A percentile compares a stretch with the other conserved stretches of the same genome.
These are phyloP conservation scores for Solanum neorickii DNA, from an alignment of 257 asterid genomes.

Conservation along the genomic window DNA sequence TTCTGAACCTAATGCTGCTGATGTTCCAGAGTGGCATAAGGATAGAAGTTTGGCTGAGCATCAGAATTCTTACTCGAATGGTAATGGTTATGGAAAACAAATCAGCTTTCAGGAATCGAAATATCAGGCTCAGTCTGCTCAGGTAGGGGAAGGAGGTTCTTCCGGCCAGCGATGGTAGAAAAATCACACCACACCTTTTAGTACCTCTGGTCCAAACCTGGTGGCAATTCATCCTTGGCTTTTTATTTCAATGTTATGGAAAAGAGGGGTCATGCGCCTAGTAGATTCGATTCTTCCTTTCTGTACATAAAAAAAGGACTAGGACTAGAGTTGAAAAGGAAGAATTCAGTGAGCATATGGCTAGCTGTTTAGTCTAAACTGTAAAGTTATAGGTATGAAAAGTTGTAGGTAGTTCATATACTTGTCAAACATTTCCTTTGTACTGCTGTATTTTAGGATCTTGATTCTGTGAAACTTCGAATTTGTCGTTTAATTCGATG, in stretches of 20 bases:
- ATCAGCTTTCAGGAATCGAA: conserved; percentile 25
- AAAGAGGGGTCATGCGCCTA: not conserved
- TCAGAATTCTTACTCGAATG: conserved; percentile 1
- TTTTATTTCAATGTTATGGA: conserved; percentile 1
- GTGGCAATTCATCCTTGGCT: conserved; percentile 96
- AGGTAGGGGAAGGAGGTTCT: conserved; percentile 14
- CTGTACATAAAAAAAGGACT: not conserved
- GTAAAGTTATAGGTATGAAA: not conserved
- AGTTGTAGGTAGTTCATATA: not conserved
- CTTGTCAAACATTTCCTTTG: not conserved
- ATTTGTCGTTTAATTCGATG: not conserved
- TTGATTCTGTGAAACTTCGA: not conserved
- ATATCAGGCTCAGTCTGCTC: conserved; percentile 5
- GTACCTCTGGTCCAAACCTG: conserved; percentile 11
- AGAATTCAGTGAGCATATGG: not conserved
- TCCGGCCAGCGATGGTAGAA: conserved; percentile 15
- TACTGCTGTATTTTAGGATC: not conserved
- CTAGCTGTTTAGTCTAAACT: not conserved
- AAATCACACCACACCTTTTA: conserved; percentile 1
- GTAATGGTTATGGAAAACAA: conserved; percentile 15
- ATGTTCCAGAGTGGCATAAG: not conserved
- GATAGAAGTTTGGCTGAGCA: conserved; percentile 10
- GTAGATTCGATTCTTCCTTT: not conserved
- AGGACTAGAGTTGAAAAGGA: not conserved
- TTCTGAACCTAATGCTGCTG: conserved; percentile 13